Base-by-base conservation (phyloP, 345 rosid genomes). In the Salix purpurea region DNA sequence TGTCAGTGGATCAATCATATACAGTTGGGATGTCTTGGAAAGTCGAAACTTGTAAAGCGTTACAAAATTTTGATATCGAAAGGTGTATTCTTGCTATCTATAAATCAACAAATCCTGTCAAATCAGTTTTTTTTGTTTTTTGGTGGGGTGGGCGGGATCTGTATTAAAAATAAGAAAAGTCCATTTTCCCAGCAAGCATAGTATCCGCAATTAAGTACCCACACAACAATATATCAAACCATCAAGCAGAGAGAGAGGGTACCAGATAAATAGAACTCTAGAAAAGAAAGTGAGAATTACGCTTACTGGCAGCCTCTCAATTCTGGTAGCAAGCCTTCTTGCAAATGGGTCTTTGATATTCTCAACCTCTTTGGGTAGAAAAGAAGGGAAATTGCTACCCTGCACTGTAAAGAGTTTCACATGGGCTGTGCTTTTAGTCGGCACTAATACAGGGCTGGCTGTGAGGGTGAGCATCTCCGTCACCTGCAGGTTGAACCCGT, bases 281-380 rank as follows among this genome's bases (percentile, higher is more conserved):
- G 16, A 28, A 39, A 69, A 44, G 42, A 16, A n/a, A 39, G 36
- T 46, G 37, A 74, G 61, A 74, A 40, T 60, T 79, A 77, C 68
- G 30, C 76, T 58, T 30, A 89, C 93, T n/a, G 91, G 90, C 8
- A 91, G 85, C 69, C 93, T 86, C 76, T 87, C 77, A 73, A 91
- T 88, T 77, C 91, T 79, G 16, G 89, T 15, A 64, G 96, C 96
- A 37, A 91, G 90, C 75, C 78, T 86, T 72, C 90, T 83, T 34
- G 96, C 93, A 52, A 71, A 87, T 0, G 84, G 39, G 74, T 88
- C 91, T 77, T 86, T 86, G 77, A 91, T 85, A 36, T 86, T 77
- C 50, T 86, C 85, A 15, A 89, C 87, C 79, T 91, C 78, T 72
- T 81, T 88, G 23, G 91, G 96, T 5, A 91, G 85, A 77, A 91